Percentiles rank a stretch among this genome's conserved stretches.
These are phyloP conservation scores for Salix brachista DNA, from an alignment of 345 rosid species.

Conservation along the genomic window DNA sequence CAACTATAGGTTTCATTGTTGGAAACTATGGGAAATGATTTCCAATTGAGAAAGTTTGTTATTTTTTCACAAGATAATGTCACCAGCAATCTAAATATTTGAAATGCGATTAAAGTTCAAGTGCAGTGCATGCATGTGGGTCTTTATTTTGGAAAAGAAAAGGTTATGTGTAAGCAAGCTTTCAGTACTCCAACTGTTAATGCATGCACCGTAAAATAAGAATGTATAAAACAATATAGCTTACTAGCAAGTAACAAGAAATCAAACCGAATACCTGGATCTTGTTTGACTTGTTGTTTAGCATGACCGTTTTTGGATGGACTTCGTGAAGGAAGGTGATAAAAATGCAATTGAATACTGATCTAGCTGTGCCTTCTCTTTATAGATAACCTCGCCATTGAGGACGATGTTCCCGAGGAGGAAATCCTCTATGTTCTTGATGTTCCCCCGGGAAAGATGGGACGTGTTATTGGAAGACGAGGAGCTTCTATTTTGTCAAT, in stretches of 20 bases:
- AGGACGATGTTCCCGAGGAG: constrained; percentile 50
- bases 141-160: background rate
- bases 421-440: constrained; percentile 79
- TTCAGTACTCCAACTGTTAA: background rate
- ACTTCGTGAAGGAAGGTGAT: background rate
- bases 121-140: background rate
- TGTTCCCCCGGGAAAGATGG: constrained; percentile 92
- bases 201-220: background rate
- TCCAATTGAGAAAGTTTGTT: background rate
- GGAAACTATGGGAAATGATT: background rate
- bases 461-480: constrained; percentile 78
- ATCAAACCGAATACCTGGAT: too few species aligned
- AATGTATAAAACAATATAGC: background rate
- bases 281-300: background rate
- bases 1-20: background rate
- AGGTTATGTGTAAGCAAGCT: background rate
- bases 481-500: constrained; percentile 74
- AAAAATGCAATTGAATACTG: constrained; percentile 5
- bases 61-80: background rate
- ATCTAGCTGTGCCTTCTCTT: constrained; percentile 2
- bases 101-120: background rate
- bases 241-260: background rate
- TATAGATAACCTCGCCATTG: constrained; percentile 48
- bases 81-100: background rate
- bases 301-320: background rate